These are phyloP conservation scores for Butyriboletus loyo DNA, from an alignment of 768 basidiomycete species.

Conservation along the genomic window DNA sequence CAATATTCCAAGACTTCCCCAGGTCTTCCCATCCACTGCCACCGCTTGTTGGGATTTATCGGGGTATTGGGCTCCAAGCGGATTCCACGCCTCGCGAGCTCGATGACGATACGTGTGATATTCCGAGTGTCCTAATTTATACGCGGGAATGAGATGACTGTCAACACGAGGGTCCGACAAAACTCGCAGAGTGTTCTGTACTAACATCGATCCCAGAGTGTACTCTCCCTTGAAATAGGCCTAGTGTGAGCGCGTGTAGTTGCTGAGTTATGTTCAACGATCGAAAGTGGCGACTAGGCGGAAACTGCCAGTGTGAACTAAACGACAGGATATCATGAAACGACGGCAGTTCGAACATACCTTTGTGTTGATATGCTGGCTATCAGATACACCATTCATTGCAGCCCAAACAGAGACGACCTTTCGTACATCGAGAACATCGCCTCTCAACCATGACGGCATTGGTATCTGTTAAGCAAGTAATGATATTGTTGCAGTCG, in stretches of 20 bases:
- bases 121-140: constrained; percentile 79
- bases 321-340: not conserved
- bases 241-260: constrained; percentile 65
- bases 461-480: constrained; percentile 49
- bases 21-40: constrained; percentile 83
- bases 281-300: constrained; percentile 17
- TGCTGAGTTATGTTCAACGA: constrained; percentile 72
- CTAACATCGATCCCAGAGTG: constrained; percentile 92
- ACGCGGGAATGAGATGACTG: constrained; percentile 3
- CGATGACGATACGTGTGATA: constrained; percentile 74
- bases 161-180: constrained; percentile 1
- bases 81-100: constrained; percentile 69
- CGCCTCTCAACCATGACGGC: constrained; percentile 70
- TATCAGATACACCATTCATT: constrained; percentile 7
- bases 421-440: constrained; percentile 72
- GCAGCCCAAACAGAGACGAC: constrained; percentile 47
- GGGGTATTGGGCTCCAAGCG: constrained; percentile 69
- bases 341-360: constrained; percentile 6
- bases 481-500: constrained; percentile 8
- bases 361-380: constrained; percentile 8
- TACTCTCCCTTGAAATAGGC: constrained; percentile 75
- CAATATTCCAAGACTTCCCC: constrained; percentile 60
- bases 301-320: constrained; percentile 13
- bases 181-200: constrained; percentile 20
- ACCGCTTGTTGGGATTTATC: constrained; percentile 64